These are phyloP conservation scores for Symbiodinium natans DNA, from an alignment of 73 alveolate genomes.

Conservation along the genomic window DNA sequence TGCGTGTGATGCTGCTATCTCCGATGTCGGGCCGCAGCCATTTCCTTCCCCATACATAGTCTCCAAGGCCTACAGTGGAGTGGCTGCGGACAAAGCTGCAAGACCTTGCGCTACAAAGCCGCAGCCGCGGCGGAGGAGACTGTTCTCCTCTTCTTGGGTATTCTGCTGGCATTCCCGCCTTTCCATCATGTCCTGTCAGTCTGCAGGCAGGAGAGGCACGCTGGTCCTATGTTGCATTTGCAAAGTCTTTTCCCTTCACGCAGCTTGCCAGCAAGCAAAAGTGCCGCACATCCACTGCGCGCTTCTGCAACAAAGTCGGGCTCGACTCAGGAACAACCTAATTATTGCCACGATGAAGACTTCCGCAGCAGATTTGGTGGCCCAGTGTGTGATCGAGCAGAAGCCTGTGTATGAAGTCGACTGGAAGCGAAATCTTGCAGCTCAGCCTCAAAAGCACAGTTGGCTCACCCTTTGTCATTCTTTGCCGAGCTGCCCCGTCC, in stretches of 20 bases:
- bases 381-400: slow-evolving; percentile 83
- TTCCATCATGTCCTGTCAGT: neutral
- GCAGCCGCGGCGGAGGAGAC: neutral
- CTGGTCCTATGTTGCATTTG: slow-evolving; percentile 80
- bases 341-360: slow-evolving; percentile 92
- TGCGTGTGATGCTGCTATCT: neutral
- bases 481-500: neutral
- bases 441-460: too few species aligned
- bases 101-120: neutral
- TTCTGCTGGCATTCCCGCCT: neutral
- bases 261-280: neutral
- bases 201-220: slow-evolving; percentile 29
- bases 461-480: too few species aligned
- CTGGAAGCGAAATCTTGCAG: slow-evolving; percentile 76
- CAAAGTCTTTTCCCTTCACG: slow-evolving; percentile 85
- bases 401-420: slow-evolving; percentile 69
- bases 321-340: slow-evolving; percentile 50
- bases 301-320: too few species aligned
- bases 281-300: too few species aligned
- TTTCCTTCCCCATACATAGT: neutral
- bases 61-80: neutral
- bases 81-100: neutral
- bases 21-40: neutral
- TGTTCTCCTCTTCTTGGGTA: too few species aligned
- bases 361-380: slow-evolving; percentile 85